Evolutionary conservation across 768 basidiomycete genomes (phyloP).

Genomic region (Hygrocybe coccinea): DNA sequence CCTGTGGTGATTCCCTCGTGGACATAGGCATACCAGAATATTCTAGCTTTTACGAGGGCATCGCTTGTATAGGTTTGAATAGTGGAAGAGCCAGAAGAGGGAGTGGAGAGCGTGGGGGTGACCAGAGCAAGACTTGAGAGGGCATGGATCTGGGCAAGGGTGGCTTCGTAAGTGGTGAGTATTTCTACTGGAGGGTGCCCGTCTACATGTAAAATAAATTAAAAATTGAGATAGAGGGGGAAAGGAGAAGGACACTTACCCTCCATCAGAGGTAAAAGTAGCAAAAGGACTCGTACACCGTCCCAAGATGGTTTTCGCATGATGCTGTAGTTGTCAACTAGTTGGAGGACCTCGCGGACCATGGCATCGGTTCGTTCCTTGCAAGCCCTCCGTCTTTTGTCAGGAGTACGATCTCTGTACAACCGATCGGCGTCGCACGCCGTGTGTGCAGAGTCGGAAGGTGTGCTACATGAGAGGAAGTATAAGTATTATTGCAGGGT

Average conservation of each 20-base stretch:
- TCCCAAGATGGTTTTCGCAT: constrained; percentile 83
- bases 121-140: constrained; percentile 56
- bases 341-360: constrained; percentile 68
- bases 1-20: constrained; percentile 82
- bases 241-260: constrained; percentile 43
- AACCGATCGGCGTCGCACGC: no score
- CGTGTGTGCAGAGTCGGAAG: neutral
- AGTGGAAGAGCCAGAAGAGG: constrained; percentile 41
- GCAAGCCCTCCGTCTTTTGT: constrained; percentile 34
- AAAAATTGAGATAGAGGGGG: neutral
- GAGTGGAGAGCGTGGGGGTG: constrained; percentile 26
- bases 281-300: constrained; percentile 72
- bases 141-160: constrained; percentile 75
- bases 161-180: constrained; percentile 71
- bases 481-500: neutral
- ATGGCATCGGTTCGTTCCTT: constrained; percentile 60
- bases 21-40: constrained; percentile 87
- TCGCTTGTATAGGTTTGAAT: neutral
- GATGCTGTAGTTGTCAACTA: constrained; percentile 76
- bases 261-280: constrained; percentile 79
- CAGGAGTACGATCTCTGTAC: neutral
- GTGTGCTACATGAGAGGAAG: constrained; percentile 1
- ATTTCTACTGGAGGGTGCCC: constrained; percentile 39
- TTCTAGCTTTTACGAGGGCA: constrained; percentile 42
- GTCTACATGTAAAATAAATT: constrained; percentile 32